Base-by-base conservation (phyloP, 495 filamentous ascomycete genomes). In the Aspergillus indologenus region DNA sequence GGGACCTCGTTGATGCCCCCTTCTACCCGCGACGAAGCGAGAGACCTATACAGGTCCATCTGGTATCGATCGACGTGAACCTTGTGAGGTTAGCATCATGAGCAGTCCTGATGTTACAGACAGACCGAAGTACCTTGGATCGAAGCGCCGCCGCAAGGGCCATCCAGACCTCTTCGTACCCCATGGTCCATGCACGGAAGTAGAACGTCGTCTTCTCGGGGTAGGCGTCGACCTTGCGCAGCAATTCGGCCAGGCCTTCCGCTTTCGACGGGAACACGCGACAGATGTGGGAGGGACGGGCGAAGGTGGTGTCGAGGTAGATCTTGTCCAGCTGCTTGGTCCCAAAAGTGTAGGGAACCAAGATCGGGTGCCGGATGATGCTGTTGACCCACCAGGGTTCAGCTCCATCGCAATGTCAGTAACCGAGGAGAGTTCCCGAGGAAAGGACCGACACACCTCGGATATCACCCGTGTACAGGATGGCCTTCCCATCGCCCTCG, bases 391-490 rank as follows among this genome's bases (percentile, higher is more conserved):
- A 89, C 87, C 87, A 90, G 19, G 69, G 60, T 62, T 90, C 86
- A 18, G 86, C 82, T 85, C 52, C 17, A 12, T 45, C 43, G 24
- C 4, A 54, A 12, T 19, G 23, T 20, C 29, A n/a, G 17, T 9
- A 1, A 45, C 17, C 12, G 31, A 11, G 5, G 43, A 45, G 40
- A 7, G 40, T 15, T 44, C 14, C 18, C 12, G 3, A 21, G 19
- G 20, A 24, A 18, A 57, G 19, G 23, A 11, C 1, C 18, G 20
- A 57, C 72, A 83, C 79, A 80, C 88, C 86, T 68, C 93, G 81
- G 45, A 96, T 90, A 68, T 97, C 92, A n/a, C 92, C 93, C 0
- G 92, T 96, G 65, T 96, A 98, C 1, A 97, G 77, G 15, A 92
- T 81, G 8, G 91, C 86, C 54, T 89, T 92, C 7, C 81, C 82